phyloP scores from a whole-genome alignment of 352 stramenopile species.

The Globisporangium nunn region DNA sequence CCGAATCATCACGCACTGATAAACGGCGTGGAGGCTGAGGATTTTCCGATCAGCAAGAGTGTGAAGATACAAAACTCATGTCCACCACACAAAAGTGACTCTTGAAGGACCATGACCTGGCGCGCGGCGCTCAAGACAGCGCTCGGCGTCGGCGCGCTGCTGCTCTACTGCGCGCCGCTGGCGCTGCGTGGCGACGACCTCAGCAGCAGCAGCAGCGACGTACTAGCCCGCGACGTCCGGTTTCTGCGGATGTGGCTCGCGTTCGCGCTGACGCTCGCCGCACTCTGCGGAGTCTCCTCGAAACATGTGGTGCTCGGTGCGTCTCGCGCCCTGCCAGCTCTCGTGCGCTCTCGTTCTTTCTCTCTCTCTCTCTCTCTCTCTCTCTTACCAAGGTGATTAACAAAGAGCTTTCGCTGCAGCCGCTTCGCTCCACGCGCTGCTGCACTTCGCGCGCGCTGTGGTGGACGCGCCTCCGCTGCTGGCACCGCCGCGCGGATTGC shows the following conservation, averaged over 20 bases:
- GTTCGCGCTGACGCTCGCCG: slow-evolving; percentile 9
- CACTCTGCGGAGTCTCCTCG: slow-evolving; percentile 11
- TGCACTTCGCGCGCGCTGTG: slow-evolving; percentile 13
- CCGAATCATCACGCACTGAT: too few relatives aligned
- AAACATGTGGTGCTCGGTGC: slow-evolving; percentile 10
- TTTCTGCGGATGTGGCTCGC: slow-evolving; percentile 17
- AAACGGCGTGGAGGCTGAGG: too few relatives aligned
- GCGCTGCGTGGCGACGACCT: slow-evolving; percentile 5
- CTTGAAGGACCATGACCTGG: background rate
- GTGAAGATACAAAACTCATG: too few relatives aligned
- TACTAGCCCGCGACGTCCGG: slow-evolving; percentile 6
- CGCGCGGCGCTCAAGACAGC: slow-evolving; percentile 1
- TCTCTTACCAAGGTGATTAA: too few relatives aligned
- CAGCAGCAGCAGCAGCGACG: background rate
- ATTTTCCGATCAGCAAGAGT: too few relatives aligned
- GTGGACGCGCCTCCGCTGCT: slow-evolving; percentile 4
- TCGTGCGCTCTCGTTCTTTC: too few relatives aligned
- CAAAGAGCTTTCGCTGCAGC: background rate
- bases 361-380: too few relatives aligned
- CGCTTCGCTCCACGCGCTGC: background rate
- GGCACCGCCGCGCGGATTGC: background rate
- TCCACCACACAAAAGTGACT: too few relatives aligned
- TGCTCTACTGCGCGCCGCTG: slow-evolving; percentile 12
- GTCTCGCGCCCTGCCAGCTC: background rate
- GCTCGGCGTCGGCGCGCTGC: slow-evolving; percentile 1